Evolutionary conservation across 1,139 yeast species (phyloP).

Genomic region (Suzukiozyma palmioleophila): DNA sequence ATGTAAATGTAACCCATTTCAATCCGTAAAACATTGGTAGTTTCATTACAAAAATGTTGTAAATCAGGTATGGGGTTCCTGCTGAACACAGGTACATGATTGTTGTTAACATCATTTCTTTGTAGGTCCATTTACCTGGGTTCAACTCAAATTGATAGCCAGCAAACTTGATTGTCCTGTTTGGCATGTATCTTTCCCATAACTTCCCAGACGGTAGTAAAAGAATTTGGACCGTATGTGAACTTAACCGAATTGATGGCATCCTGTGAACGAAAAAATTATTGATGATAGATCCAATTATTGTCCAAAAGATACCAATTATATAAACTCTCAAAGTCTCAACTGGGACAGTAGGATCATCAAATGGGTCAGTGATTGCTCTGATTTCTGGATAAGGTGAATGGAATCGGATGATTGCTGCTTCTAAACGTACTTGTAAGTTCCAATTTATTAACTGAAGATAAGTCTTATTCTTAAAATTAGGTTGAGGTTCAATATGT

Average conservation of each 20-base stretch:
- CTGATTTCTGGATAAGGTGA: constrained; percentile 47
- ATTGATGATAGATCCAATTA: constrained; percentile 39
- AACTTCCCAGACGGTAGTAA: constrained; percentile 39
- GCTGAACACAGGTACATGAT: constrained; percentile 44
- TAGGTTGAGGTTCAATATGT: constrained; percentile 6
- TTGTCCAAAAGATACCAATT: constrained; percentile 40
- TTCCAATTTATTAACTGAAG: constrained; percentile 31
- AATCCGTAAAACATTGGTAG: constrained; percentile 40
- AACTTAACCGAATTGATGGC: constrained; percentile 35
- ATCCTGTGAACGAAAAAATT: constrained; percentile 43
- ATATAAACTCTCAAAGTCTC: constrained; percentile 42
- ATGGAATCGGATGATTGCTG: constrained; percentile 38
- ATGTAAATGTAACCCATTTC: constrained; percentile 40
- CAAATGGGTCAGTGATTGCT: constrained; percentile 42
- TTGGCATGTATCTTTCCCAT: constrained; percentile 34
- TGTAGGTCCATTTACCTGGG: constrained; percentile 54
- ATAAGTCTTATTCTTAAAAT: constrained; percentile 24
- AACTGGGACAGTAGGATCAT: constrained; percentile 33
- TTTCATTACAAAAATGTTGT: constrained; percentile 44
- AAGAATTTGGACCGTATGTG: constrained; percentile 41
- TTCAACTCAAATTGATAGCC: constrained; percentile 27
- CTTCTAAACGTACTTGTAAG: constrained; percentile 35
- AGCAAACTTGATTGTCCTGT: constrained; percentile 18
- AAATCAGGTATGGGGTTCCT: constrained; percentile 42
- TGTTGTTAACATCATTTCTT: constrained; percentile 60